Base-by-base conservation (phyloP, 1,139 yeast genomes). In the Meyerozyma elateridarum region DNA sequence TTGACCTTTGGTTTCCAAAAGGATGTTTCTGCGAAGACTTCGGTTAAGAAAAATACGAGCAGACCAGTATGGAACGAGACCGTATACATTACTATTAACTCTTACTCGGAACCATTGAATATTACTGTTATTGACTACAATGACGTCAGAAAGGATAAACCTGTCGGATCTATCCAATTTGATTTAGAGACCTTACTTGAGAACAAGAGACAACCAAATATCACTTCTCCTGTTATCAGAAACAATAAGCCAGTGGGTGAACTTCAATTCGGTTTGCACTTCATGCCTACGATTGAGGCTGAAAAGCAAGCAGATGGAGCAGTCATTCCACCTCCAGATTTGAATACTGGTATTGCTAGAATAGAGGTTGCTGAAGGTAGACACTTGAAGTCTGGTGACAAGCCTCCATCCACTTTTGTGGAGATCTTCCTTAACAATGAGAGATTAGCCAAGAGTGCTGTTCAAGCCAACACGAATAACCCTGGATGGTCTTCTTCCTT, bases 321-420 rank as follows among this genome's bases (percentile, higher is more conserved):
- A 7, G 66, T 73, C 31, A 81, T 77, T 44, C 89, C 95, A 30
- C 88, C 95, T 29, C 96, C 95, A 32, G 96, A 88, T 45, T 76
- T 87, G 56, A 88, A 87, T 58, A 85, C 96, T 13, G 98, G 98
- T 69, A 81, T 91, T 48, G 78, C 83, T 17, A 73, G 80, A 49
- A 56, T 83, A 37, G 68, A 64, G 36, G 52, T 76, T 30, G 45
- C 54, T n/a, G 76, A 69, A 40, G 79, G 76, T 15, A 68, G 79
- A 56, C 64, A 70, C 55, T 64, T 57, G 63, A 59, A 41, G 56
- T 61, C 52, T 50, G 45, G 52, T 9, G 72, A 65, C 27, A 65
- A 74, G 44, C 62, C 66, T 14, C 65, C 78, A 20, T 61, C 84
- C n/a, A 66, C 88, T 2, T 83, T 67, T 54, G 88, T 81, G 26